Percentiles rank a stretch among this genome's conserved stretches.
phyloP scores from a whole-genome alignment of 1,284 basidiomycete species.

The Pholiota adiposa region DNA sequence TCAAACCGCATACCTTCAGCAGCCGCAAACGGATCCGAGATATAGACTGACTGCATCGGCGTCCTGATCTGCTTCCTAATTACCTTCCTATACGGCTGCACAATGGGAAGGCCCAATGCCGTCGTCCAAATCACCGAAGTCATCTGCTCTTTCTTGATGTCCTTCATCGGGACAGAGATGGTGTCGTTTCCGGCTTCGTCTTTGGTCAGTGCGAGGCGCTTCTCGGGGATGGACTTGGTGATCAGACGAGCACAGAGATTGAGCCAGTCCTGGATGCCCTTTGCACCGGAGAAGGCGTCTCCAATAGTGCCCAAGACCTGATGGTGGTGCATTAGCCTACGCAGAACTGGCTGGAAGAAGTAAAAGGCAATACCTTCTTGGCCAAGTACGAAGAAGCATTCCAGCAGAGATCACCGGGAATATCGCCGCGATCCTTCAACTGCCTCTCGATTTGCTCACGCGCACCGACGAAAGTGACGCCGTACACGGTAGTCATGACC shows the following conservation, averaged over 20 bases:
- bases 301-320: conserved; percentile 86
- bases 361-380: conserved; percentile 54
- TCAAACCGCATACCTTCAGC: conserved; percentile 59
- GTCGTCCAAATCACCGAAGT: conserved; percentile 97
- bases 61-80: conserved; percentile 88
- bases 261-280: conserved; percentile 92
- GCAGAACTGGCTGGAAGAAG: background rate
- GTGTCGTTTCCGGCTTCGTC: conserved; percentile 29
- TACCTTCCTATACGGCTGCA: conserved; percentile 93
- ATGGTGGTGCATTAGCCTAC: background rate
- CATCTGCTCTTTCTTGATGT: conserved; percentile 88
- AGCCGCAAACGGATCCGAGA: conserved; percentile 85
- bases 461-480: conserved; percentile 95
- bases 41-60: conserved; percentile 89
- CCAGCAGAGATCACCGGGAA: conserved; percentile 79
- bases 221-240: conserved; percentile 83
- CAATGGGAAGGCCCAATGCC: conserved; percentile 91
- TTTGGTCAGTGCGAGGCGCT: conserved; percentile 65
- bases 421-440: conserved; percentile 77
- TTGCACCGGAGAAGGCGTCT: conserved; percentile 91
- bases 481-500: conserved; percentile 99
- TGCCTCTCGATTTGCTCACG: conserved; percentile 95
- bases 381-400: conserved; percentile 83
- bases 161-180: conserved; percentile 14
- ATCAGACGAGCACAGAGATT: conserved; percentile 85